Evolutionary conservation across 768 basidiomycete species (phyloP), one percentile per base, ranked within the genome.

Genomic region (Gloeopeniophorella convolvens): DNA sequence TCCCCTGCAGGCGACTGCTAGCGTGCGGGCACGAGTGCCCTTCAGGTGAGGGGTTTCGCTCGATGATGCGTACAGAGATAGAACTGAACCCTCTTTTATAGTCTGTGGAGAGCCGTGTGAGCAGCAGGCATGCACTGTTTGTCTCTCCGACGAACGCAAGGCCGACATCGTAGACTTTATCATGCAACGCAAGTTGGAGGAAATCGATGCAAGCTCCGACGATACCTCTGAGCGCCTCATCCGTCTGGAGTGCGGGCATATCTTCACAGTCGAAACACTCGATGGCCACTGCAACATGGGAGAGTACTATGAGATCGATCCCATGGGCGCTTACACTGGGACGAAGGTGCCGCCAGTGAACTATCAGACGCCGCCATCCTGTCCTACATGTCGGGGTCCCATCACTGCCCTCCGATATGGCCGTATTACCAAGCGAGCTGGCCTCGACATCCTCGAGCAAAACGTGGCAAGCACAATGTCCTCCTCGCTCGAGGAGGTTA

Each of bases 101-200:
- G 68, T 73, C 5, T 70, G 68, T 40, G 68, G 69, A 6, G 72
- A 73, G 48, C 60, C 63, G 0, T 73, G 72, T 54, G 53, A 26
- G 0, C 0, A 26, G 1, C 71, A 72, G 49, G 42, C 54, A 4
- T 73, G 72, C 44, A 53, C 64, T 8, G 16, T 24, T 11, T 72
- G 71, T 48, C 56, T 67, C 4, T 32, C 54, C 6, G 39, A 44
- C 1, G 60, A 63, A 7, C 41, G 52, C 2, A 61, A 60, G 10
- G 42, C 48, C 4, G 63, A 60, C 47, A 59, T 71, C 16, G 70
- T 70, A 12, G 71, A 73, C 53, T 58, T 68, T 48, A 66, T 72
- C 56, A 55, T 66, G 62, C 60, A 64, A 33, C 52, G 60, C 13
- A 61, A 59, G 5, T 41, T 71, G 24, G 58, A 45, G 10, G 62